Percentiles rank a stretch among this genome's conserved stretches.
phyloP scores from a whole-genome alignment of 2,329 filamentous ascomycete genomes.

The Pseudocercospora musae region DNA sequence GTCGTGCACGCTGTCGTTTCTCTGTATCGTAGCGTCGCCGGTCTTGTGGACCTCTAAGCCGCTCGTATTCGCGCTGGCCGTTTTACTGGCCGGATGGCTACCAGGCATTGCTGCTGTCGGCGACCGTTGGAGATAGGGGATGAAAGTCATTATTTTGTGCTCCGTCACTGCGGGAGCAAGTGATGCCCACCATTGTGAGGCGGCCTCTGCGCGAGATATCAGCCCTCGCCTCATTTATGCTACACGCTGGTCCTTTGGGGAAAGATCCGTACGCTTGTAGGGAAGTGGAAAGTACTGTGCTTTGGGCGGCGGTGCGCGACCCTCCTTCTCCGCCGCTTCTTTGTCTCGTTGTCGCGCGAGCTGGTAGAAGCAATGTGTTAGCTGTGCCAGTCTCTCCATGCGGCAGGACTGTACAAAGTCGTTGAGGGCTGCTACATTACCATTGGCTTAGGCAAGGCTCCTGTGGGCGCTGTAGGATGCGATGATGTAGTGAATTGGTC shows the following conservation, averaged over 20 bases:
- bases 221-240: constrained; percentile 3
- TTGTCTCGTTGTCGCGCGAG: constrained; percentile 35
- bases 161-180: constrained; percentile 81
- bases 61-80: constrained; percentile 33
- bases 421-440: constrained; percentile 14
- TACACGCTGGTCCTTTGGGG: neutral
- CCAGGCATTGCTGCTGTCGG: constrained; percentile 62
- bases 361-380: constrained; percentile 24
- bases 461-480: constrained; percentile 13
- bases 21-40: constrained; percentile 40
- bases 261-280: neutral
- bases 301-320: constrained; percentile 16
- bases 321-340: constrained; percentile 25
- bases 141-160: constrained; percentile 78
- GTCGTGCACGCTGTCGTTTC: constrained; percentile 43
- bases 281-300: constrained; percentile 63
- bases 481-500: constrained; percentile 12
- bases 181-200: constrained; percentile 89
- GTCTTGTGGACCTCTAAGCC: constrained; percentile 38
- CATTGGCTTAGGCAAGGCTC: constrained; percentile 15
- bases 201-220: constrained; percentile 57
- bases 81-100: constrained; percentile 46
- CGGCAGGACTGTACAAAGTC: neutral
- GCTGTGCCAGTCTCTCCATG: neutral
- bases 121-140: constrained; percentile 75